Conservation (phyloP, 2,329 filamentous ascomycete species). For the Pseudogymnoascus sp. region DNA sequence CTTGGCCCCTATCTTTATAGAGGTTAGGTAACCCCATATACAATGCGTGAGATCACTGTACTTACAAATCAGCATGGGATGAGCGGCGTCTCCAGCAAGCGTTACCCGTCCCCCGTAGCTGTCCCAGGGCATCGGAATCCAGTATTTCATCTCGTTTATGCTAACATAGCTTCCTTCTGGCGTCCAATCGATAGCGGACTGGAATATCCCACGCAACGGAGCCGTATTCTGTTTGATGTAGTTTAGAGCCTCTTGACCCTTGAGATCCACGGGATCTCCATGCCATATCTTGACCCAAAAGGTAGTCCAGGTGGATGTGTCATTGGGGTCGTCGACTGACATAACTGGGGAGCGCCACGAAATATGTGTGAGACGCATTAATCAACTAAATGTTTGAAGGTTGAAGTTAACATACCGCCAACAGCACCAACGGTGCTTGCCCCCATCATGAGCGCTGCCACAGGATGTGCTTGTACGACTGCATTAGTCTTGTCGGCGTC, state of each 20-base stretch:
- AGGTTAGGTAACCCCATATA: not conserved
- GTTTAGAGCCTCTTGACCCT: slow-evolving; percentile 31
- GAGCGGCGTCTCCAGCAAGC: slow-evolving; percentile 39
- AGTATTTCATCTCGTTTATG: slow-evolving; percentile 32
- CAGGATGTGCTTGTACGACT: slow-evolving; percentile 26
- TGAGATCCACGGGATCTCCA: slow-evolving; percentile 21
- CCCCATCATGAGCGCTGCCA: slow-evolving; percentile 27
- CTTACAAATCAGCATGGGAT: slow-evolving; percentile 43
- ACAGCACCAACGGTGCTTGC: slow-evolving; percentile 23
- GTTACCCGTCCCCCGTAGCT: slow-evolving; percentile 28
- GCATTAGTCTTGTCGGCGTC: slow-evolving; percentile 23
- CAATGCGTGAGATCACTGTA: slow-evolving; percentile 13
- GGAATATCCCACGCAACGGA: slow-evolving; percentile 26
- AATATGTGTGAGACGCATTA: not conserved
- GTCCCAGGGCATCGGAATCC: slow-evolving; percentile 22
- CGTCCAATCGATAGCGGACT: slow-evolving; percentile 30
- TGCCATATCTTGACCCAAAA: slow-evolving; percentile 32
- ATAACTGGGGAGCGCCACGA: slow-evolving; percentile 15
- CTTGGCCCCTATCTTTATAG: slow-evolving; percentile 35
- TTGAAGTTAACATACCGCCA: slow-evolving; percentile 23
- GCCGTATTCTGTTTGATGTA: slow-evolving; percentile 24
- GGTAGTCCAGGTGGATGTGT: slow-evolving; percentile 26
- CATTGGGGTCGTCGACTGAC: slow-evolving; percentile 20
- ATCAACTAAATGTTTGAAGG: not conserved
- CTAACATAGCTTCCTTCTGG: slow-evolving; percentile 25